Percentiles rank a stretch among this genome's conserved stretches.
Conservation (phyloP, 2,329 filamentous ascomycete species). For the Gaeumannomyces tritici region DNA sequence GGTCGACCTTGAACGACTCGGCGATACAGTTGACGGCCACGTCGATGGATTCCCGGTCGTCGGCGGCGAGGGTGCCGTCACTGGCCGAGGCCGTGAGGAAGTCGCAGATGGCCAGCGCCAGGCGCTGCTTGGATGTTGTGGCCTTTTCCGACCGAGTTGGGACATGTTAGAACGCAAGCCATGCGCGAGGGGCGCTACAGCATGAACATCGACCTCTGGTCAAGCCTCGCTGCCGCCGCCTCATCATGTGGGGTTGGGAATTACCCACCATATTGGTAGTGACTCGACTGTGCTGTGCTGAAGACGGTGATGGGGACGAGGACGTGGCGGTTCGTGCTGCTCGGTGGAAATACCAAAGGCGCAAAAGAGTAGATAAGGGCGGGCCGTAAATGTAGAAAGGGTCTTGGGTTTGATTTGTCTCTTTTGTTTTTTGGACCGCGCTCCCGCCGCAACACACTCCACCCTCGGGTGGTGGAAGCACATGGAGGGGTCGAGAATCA, state of each 20-base stretch:
- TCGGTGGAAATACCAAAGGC: not conserved
- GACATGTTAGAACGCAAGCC: not conserved
- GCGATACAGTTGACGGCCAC: slow-evolving; percentile 90
- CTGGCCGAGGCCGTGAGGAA: slow-evolving; percentile 77
- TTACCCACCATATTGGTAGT: not conserved
- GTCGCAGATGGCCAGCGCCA: slow-evolving; percentile 94
- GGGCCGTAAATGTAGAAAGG: not conserved
- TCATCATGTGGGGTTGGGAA: not conserved
- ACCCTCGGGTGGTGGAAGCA: not conserved
- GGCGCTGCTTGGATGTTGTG: slow-evolving; percentile 61
- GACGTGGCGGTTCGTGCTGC: not conserved
- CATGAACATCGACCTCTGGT: not conserved
- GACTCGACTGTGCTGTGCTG: not conserved
- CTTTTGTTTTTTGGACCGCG: not conserved
- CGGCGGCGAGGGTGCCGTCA: slow-evolving; percentile 79
- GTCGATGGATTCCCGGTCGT: slow-evolving; percentile 90
- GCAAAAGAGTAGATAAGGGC: not conserved
- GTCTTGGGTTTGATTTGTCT: not conserved
- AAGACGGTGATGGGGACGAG: not conserved
- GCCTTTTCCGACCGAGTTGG: slow-evolving; percentile 18
- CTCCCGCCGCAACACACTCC: not conserved
- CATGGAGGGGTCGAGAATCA: slow-evolving; percentile 6
- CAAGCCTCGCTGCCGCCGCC: not conserved
- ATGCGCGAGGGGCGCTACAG: not conserved
- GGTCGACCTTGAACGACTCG: slow-evolving; percentile 91